Base-by-base conservation (phyloP, 1,284 basidiomycete genomes). In the Sanguinoderma infundibulare region DNA sequence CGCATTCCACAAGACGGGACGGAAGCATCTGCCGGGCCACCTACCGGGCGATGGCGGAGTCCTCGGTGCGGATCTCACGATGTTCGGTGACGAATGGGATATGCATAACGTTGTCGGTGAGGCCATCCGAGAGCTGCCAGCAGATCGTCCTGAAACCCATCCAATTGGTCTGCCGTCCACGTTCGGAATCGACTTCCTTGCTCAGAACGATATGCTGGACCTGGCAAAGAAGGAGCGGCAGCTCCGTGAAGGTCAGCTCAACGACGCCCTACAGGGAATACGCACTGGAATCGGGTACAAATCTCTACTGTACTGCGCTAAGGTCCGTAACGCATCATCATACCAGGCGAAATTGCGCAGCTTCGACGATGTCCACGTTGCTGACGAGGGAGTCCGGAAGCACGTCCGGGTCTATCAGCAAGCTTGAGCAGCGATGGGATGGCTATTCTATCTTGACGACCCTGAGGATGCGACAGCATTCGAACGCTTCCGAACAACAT, bases 201-300 rank as follows among this genome's bases (percentile, higher is more conserved):
- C 1, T 24, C 3, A 5, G 8, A 17, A 32, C 3, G 8, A 14
- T 0, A n/a, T 57, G 1, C 5, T 0, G 1, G 0, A 34, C 20
- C 47, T 57, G 3, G 56, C 36, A 12, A 20, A 3, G 0, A 52
- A 52, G 30, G 56, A 57, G 14, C 12, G n/a, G 10, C 1, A 24
- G 20, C 49, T 57, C 8, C 40, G 40, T 1, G 24, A 2, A 9
- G 54, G 40, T 1, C 36, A 44, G 20, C 10, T 55, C 30, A 52
- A 57, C 28, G 56, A 51, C 28, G 7, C 49, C 2, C 22, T 57
- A 6, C 56, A 57, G 20, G 47, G 15, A 12, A 57, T 57, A 9
- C 56, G 56, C 2, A 30, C n/a, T 14, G 56, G 28, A 3, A 57
- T 52, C 17, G 49, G 56, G 6, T 57, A 57, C 56, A 57, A 57